Base-by-base conservation (phyloP, 2,329 filamentous ascomycete species). In the Didymella arachidicola region DNA sequence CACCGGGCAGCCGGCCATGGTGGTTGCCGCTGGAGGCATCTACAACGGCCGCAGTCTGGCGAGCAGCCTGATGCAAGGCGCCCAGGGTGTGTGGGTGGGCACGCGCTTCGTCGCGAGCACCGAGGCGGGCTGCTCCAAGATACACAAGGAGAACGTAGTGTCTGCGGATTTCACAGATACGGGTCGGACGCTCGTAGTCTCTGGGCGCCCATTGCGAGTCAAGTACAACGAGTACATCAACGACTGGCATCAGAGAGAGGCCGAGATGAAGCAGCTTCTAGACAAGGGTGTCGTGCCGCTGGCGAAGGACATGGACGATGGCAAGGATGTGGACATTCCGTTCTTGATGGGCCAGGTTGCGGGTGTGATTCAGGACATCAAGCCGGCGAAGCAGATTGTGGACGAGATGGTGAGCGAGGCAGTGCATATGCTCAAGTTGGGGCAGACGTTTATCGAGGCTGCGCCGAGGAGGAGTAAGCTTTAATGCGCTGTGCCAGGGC, bases 271-370 rank as follows among this genome's bases (percentile, higher is more conserved):
- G 78, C 84, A 86, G 76, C 80, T 97, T 74, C 93, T 90, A 32
- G 87, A 89, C 34, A 81, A 83, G 65, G 94, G 94, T 0, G 79
- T 96, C 29, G 89, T 96, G 60, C 94, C 94, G 1, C 81, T 97
- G 63, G 86, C 89, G 78, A 83, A 91, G 72, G 94, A 98, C 73
- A 81, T 97, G 70, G 91, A 96, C 48, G 84, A 92, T 53, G 90
- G 89, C 1, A 89, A 88, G 54, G 92, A 97, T 39, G 81, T 96
- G 12, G 94, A 97, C 72, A 81, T 90, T 55, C 94, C 94, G 12
- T 93, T 94, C 77, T 75, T 97, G 71, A 97, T 97, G 94, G 94
- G 94, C 1, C 92, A 97, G 80, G 93, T 97, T 8, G 91, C 92
- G 0, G 93, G 90, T 1, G 84, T 88, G 1, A 91, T 97, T 57